A percentile compares a stretch with the other conserved stretches of the same genome.
Evolutionary conservation across 164 flowering plant species (phyloP).

Genomic region (Umbilicus rupestris): DNA sequence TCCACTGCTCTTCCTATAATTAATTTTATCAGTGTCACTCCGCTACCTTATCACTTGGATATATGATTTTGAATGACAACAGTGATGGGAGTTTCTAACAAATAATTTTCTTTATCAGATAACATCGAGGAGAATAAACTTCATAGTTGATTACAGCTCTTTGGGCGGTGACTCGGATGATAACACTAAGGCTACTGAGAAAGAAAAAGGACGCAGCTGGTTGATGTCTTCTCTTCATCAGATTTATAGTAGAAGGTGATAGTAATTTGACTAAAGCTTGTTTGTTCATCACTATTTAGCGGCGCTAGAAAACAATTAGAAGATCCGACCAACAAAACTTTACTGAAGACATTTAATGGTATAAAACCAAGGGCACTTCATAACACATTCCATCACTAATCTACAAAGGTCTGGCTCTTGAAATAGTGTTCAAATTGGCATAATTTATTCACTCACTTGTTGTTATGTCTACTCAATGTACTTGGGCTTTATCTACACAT

Average conservation of each 20-base stretch:
- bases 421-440: neutral
- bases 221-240: slow-evolving; percentile 83
- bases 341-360: neutral
- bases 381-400: neutral
- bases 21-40: neutral
- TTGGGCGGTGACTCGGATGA: slow-evolving; percentile 30
- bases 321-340: neutral
- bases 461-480: neutral
- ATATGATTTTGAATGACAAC: neutral
- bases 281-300: neutral
- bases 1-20: neutral
- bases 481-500: too few relatives aligned
- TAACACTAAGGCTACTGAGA: slow-evolving; percentile 24
- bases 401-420: neutral
- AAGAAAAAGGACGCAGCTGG: slow-evolving; percentile 79
- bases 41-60: neutral
- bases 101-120: slow-evolving; percentile 39
- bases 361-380: neutral
- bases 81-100: neutral
- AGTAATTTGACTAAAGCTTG: neutral
- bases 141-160: slow-evolving; percentile 49
- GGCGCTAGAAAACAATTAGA: neutral
- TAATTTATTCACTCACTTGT: neutral
- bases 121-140: slow-evolving; percentile 79
- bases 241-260: slow-evolving; percentile 85